Conservation (phyloP, 176 grass and related monocot genomes). For the Eragrostis curvula region DNA sequence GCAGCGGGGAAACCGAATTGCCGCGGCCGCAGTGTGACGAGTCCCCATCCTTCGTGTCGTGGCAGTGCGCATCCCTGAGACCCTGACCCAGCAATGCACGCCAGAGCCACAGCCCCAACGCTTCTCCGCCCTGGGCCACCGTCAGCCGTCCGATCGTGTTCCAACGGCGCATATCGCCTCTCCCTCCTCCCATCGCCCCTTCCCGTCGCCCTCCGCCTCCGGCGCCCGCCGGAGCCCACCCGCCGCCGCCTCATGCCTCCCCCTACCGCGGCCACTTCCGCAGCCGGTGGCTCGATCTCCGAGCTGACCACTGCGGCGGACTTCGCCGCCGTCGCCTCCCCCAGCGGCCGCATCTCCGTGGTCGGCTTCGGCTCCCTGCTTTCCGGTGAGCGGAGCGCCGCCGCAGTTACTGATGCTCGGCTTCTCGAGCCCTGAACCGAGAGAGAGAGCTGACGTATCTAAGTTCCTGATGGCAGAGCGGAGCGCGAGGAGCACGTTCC, state of each 20-base stretch:
- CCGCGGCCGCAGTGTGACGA: no score
- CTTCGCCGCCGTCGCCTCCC: conserved; percentile 52
- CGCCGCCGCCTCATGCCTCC: conserved; percentile 16
- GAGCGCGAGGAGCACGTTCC: conserved; percentile 98
- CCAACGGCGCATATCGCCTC: neutral
- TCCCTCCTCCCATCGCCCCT: neutral
- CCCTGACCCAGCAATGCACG: conserved; percentile 6
- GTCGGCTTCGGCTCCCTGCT: conserved; percentile 93
- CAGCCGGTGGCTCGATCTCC: neutral
- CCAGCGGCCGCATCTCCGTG: conserved; percentile 65
- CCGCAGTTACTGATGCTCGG: neutral
- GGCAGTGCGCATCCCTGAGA: no score
- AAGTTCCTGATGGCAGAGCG: conserved; percentile 48
- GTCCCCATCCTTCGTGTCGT: no score
- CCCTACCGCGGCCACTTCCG: neutral
- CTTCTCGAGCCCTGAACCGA: neutral
- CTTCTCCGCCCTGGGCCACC: neutral
- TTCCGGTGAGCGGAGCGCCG: conserved; percentile 52
- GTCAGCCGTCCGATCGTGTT: conserved; percentile 54
- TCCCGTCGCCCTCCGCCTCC: conserved; percentile 1
- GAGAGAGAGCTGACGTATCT: neutral
- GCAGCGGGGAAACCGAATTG: no score
- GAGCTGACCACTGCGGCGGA: conserved; percentile 55
- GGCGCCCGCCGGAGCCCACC: conserved; percentile 33
- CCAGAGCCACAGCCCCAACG: neutral